Base-by-base conservation (phyloP, 192 early-diverging fungal genomes). In the Lobosporangium transversale region DNA sequence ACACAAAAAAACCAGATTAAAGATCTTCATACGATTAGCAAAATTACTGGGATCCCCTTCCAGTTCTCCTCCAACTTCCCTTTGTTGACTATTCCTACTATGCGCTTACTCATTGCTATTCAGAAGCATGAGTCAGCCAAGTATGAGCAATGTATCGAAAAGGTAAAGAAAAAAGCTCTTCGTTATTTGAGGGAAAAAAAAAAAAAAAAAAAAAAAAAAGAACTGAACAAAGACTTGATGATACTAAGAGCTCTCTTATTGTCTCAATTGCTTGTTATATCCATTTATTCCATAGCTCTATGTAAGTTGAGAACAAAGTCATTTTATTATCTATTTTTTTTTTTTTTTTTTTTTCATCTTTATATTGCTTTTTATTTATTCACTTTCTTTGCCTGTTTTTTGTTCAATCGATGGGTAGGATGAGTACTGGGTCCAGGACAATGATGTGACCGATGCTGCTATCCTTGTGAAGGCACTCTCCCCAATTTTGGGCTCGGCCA, bases 101-200 rank as follows among this genome's bases (percentile, higher is more conserved):
- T 62, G 59, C 73, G 73, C 12, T 37, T 67, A 3, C 35, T 76
- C 32, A 47, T 76, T n/a, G 59, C 29, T n/a, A 44, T 76, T 23
- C 44, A 76, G 33, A 62, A 62, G 29, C 45, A 67, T 10, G 73
- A 57, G n/a, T 36, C 73, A 20, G 52, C 30, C 43, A 59, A 53
- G 4, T 76, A 62, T 26, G 53, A 62, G 21, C 58, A 62, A 40
- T 62, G 64, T 30, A 51, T 76, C 10, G 58, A 76, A 55, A 56
- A 56, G 73, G 73, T 76, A 75, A 10, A 14, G 14, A 14, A 40
- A 14, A 40, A 14, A 40, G 8, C 37, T 40, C 37, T 40, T 14
- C 7, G 7, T 7, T 7, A 40, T 14, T 40, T 40, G 47, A 49
- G 14, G n/a, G 6, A 15, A 49, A 49, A 21, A 21, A 53, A 53